Evolutionary conservation across 257 asterid species (phyloP), one percentile per base, ranked within the genome.

Genomic region (Capsicum chinense): DNA sequence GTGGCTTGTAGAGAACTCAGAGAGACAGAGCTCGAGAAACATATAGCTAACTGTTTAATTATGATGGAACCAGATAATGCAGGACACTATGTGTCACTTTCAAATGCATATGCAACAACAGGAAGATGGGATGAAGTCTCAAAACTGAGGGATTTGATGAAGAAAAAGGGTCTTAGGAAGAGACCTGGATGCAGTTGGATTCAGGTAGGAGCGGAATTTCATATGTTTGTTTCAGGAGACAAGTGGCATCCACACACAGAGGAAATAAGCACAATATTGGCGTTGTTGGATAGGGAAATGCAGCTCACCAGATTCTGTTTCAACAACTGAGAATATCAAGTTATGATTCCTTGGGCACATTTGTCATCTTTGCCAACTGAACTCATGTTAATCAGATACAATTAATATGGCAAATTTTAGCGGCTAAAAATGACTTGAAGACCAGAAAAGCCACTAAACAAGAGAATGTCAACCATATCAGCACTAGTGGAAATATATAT

Each of bases 141-240:
- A 2, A 63, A 69, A 78, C 52, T 80, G 71, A 86, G 86, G 85
- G 79, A 84, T 64, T 19, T 85, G 54, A 88, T 88, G 86, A 82
- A 83, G 71, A 79, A 56, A 63, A 88, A 69, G 35, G 87, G 89
- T 15, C 76, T 86, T 15, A 58, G 58, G 71, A 88, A 86, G 81
- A 84, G 79, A 37, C 89, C 86, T 69, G 89, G 89, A 6, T 76
- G 83, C 62, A 86, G 89, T 79, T 88, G 88, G 89, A 86, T 88
- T 71, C 83, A 84, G 71, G 69, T 86, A 7, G 83, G 88, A 63
- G 21, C 42, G 9, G 89, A 69, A 64, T 44, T 88, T 84, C 87
- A 82, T 82, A 82, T 68, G 47, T 84, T 88, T 69, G 71, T 82
- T 79, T 87, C 86, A 50, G 86, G 86, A 69, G 89, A 84, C 54